Conservation (phyloP, 148 eudicot genomes). For the Nyssa sinensis region DNA sequence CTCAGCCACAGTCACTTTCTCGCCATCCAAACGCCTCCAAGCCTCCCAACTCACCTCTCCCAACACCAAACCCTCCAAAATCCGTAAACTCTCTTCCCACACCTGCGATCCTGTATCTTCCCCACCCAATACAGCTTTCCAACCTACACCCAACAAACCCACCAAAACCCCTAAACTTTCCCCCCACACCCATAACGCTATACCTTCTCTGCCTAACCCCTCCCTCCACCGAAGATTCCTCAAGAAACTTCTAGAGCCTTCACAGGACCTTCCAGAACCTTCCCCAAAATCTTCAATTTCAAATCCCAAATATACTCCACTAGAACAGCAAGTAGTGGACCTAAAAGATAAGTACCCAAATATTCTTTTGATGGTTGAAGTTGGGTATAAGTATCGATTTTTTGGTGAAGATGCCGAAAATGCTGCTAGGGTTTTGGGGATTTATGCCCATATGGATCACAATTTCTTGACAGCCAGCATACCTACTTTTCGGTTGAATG, state of each 20-base stretch:
- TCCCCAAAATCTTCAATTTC: slow-evolving; percentile 10
- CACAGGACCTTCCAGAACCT: slow-evolving; percentile 45
- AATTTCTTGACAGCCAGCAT: slow-evolving; percentile 89
- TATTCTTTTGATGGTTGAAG: slow-evolving; percentile 89
- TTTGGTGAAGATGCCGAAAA: slow-evolving; percentile 89
- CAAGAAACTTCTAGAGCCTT: slow-evolving; percentile 75
- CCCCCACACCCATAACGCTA: slow-evolving; percentile 48
- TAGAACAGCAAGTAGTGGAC: slow-evolving; percentile 82
- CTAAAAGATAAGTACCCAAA: slow-evolving; percentile 68
- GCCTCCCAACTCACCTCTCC: slow-evolving; percentile 46
- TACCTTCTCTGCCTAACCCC: slow-evolving; percentile 40
- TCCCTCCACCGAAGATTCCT: slow-evolving; percentile 72
- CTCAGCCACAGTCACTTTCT: slow-evolving; percentile 62
- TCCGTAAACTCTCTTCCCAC: slow-evolving; percentile 32
- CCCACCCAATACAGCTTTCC: slow-evolving; percentile 7
- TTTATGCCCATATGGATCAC: slow-evolving; percentile 87
- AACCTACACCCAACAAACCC: slow-evolving; percentile 30
- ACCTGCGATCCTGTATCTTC: slow-evolving; percentile 32
- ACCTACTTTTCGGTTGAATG: slow-evolving; percentile 87
- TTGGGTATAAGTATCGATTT: slow-evolving; percentile 83
- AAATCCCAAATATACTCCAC: slow-evolving; percentile 68
- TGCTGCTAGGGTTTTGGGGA: slow-evolving; percentile 84
- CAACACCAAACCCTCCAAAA: slow-evolving; percentile 32
- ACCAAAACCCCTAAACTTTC: slow-evolving; percentile 49
- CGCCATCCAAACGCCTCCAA: slow-evolving; percentile 73